These are phyloP conservation scores for Russula virescens DNA, from an alignment of 768 basidiomycete genomes.

Conservation along the genomic window DNA sequence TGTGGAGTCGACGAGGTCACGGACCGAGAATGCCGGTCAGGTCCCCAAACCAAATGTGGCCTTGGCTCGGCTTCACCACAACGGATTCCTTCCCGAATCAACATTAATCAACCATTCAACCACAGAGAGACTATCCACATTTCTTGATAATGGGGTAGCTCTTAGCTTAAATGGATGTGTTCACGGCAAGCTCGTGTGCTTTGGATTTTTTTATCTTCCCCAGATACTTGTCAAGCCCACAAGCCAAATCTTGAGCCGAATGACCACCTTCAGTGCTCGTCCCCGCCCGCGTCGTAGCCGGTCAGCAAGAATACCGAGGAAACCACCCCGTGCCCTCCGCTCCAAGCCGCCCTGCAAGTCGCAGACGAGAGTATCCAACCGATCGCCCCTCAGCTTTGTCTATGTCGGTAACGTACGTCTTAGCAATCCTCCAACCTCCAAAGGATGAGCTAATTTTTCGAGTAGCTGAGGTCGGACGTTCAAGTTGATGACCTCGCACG, in stretches of 20 bases:
- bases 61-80: neutral
- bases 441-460: neutral
- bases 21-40: neutral
- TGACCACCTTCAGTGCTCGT: slow-evolving; percentile 10
- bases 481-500: slow-evolving; percentile 32
- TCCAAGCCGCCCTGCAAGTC: neutral
- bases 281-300: neutral
- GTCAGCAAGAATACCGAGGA: neutral
- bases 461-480: slow-evolving; percentile 29
- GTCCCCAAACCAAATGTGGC: neutral
- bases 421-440: slow-evolving; percentile 27
- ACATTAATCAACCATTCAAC: no score
- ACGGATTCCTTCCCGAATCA: no score
- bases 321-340: neutral
- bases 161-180: neutral
- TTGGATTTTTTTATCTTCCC: neutral
- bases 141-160: neutral
- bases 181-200: neutral
- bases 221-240: neutral
- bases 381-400: slow-evolving; percentile 32
- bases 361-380: neutral
- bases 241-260: neutral
- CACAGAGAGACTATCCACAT: no score
- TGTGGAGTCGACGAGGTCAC: neutral
- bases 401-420: slow-evolving; percentile 60